A percentile compares a stretch with the other conserved stretches of the same genome.
Conservation (phyloP, 2,329 filamentous ascomycete species). For the Nemania bipapillata region DNA sequence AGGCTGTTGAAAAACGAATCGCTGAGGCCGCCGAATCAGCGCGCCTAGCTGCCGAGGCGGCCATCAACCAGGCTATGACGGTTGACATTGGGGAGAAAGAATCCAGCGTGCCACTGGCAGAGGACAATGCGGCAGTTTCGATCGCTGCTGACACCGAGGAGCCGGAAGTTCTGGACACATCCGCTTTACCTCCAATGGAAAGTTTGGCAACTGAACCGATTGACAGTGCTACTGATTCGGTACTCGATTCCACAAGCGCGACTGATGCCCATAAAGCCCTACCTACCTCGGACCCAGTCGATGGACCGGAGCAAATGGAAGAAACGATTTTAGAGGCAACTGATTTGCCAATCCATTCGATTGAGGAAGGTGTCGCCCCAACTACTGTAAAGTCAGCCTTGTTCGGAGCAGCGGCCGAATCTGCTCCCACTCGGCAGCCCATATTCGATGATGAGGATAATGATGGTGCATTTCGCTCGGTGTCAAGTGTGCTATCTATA, state of each 20-base stretch:
- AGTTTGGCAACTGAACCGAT: slow-evolving; percentile 43
- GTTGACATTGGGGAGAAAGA: slow-evolving; percentile 32
- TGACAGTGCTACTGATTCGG: slow-evolving; percentile 39
- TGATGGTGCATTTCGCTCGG: slow-evolving; percentile 56
- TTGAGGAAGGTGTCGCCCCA: slow-evolving; percentile 38
- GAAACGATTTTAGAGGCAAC: slow-evolving; percentile 52
- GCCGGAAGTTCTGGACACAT: slow-evolving; percentile 40
- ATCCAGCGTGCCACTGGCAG: slow-evolving; percentile 46
- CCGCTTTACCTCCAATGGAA: slow-evolving; percentile 42
- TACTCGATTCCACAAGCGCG: slow-evolving; percentile 43
- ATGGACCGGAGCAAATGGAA: slow-evolving; percentile 49
- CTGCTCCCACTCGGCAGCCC: slow-evolving; percentile 60
- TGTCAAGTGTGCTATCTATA: slow-evolving; percentile 52
- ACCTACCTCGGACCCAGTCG: slow-evolving; percentile 38
- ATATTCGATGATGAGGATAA: slow-evolving; percentile 57
- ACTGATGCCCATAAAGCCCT: slow-evolving; percentile 47
- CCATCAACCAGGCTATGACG: background rate
- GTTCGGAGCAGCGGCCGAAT: slow-evolving; percentile 64
- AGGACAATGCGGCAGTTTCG: slow-evolving; percentile 38
- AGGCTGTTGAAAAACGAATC: slow-evolving; percentile 54
- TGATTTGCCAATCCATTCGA: slow-evolving; percentile 43
- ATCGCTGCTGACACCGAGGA: slow-evolving; percentile 40
- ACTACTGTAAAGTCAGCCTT: slow-evolving; percentile 59
- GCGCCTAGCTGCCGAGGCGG: slow-evolving; percentile 16
- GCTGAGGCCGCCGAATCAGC: slow-evolving; percentile 45